A percentile compares a stretch with the other conserved stretches of the same genome.
Evolutionary conservation across 1,139 yeast species (phyloP).

Genomic region (Suhomyces terraborum): DNA sequence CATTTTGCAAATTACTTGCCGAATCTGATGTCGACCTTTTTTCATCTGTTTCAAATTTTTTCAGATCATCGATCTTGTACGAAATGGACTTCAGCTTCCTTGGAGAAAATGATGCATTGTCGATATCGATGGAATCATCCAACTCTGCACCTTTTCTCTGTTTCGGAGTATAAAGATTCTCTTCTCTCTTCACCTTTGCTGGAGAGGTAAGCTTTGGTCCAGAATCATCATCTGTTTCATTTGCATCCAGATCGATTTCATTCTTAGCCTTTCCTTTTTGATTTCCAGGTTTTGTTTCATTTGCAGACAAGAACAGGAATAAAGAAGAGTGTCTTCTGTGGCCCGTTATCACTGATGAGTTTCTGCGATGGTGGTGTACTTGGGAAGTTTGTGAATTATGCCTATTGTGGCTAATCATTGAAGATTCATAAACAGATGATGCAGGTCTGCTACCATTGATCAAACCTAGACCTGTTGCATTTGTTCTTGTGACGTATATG

Average conservation of each 20-base stretch:
- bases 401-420: conserved; percentile 33
- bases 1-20: conserved; percentile 14
- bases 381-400: conserved; percentile 25
- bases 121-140: conserved; percentile 29
- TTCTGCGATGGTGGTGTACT: conserved; percentile 35
- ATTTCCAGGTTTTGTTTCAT: conserved; percentile 16
- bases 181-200: conserved; percentile 27
- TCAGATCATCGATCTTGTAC: conserved; percentile 19
- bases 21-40: conserved; percentile 39
- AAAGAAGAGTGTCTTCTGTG: conserved; percentile 49
- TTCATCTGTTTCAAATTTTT: conserved; percentile 26
- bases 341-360: conserved; percentile 32
- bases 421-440: conserved; percentile 46
- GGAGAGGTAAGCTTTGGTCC: conserved; percentile 27
- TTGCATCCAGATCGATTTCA: conserved; percentile 1
- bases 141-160: conserved; percentile 14
- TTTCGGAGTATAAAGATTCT: conserved; percentile 16
- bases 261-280: conserved; percentile 5
- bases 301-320: conserved; percentile 45
- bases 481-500: conserved; percentile 30
- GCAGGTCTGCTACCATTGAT: conserved; percentile 36
- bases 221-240: conserved; percentile 9
- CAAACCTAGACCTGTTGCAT: conserved; percentile 22
- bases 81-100: conserved; percentile 36
- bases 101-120: conserved; percentile 39